These are phyloP conservation scores for Phialophora tarda DNA, from an alignment of 2,329 filamentous ascomycete species.

Conservation along the genomic window DNA sequence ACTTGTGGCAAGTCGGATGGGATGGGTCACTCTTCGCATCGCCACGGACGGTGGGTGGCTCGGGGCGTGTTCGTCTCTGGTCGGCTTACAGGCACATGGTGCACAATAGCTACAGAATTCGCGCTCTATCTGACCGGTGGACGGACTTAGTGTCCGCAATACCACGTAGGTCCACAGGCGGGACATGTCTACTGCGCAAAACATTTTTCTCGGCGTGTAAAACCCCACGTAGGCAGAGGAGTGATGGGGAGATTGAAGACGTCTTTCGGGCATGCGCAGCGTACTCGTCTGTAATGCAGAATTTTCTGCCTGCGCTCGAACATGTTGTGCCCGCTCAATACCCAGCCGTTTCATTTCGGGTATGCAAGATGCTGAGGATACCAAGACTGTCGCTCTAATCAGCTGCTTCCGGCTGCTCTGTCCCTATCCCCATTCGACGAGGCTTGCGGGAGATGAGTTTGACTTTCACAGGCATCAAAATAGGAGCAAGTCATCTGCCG, in stretches of 20 bases:
- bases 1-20: conserved; percentile 14
- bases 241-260: background rate
- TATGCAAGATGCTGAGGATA: background rate
- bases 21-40: conserved; percentile 5
- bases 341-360: background rate
- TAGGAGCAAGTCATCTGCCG: conserved; percentile 22
- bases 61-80: background rate
- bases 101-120: background rate
- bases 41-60: conserved; percentile 1
- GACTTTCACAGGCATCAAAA: conserved; percentile 4
- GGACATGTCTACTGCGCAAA: background rate
- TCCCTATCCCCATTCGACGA: background rate
- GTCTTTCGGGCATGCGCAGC: background rate
- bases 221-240: background rate
- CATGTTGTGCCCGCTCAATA: background rate
- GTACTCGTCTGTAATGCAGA: background rate
- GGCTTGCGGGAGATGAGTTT: conserved; percentile 10
- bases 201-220: background rate
- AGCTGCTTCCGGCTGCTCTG: background rate
- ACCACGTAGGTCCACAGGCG: conserved; percentile 16
- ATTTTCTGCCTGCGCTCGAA: background rate
- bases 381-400: background rate
- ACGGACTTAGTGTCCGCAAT: background rate
- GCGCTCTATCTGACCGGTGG: conserved; percentile 1
- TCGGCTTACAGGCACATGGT: conserved; percentile 8